phyloP scores from a whole-genome alignment of 371 early-diverging fungal genomes.

The Apophysomyces trapeziformis region DNA sequence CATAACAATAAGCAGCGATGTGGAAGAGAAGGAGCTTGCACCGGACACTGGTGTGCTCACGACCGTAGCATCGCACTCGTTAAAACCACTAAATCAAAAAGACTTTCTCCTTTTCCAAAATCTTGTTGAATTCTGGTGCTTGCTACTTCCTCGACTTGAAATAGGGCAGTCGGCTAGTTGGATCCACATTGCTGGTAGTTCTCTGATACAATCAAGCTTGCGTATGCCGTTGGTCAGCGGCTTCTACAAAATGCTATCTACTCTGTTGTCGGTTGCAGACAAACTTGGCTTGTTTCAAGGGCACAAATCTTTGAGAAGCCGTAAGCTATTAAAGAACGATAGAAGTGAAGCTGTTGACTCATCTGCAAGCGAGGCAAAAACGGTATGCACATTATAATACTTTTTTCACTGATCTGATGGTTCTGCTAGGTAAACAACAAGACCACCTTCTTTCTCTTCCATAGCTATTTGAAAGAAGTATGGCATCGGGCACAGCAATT shows the following conservation, averaged over 20 bases:
- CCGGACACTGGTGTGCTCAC: conserved; percentile 11
- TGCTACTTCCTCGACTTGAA: conserved; percentile 55
- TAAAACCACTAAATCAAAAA: conserved; percentile 62
- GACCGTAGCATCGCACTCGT: conserved; percentile 43
- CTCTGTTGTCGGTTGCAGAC: conserved; percentile 53
- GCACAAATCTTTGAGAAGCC: conserved; percentile 16
- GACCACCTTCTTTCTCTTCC: conserved; percentile 42
- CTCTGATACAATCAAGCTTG: conserved; percentile 57
- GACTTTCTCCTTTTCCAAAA: conserved; percentile 76
- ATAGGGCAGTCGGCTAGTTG: conserved; percentile 57
- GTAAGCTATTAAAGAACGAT: not conserved
- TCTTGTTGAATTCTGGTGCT: conserved; percentile 69
- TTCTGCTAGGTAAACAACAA: conserved; percentile 21
- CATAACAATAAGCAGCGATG: conserved; percentile 21
- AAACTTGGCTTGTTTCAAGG: conserved; percentile 42
- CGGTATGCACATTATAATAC: too few relatives aligned
- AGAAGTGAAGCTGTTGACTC: not conserved
- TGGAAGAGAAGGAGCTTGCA: conserved; percentile 11
- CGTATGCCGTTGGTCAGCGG: conserved; percentile 73
- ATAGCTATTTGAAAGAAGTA: conserved; percentile 63
- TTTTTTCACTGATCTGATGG: not conserved
- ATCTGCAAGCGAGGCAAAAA: conserved; percentile 16
- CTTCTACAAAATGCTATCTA: conserved; percentile 71
- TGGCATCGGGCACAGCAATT: conserved; percentile 67
- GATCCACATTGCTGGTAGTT: conserved; percentile 60